phyloP scores from a whole-genome alignment of 768 basidiomycete species.

The Crassisporium funariophilum region DNA sequence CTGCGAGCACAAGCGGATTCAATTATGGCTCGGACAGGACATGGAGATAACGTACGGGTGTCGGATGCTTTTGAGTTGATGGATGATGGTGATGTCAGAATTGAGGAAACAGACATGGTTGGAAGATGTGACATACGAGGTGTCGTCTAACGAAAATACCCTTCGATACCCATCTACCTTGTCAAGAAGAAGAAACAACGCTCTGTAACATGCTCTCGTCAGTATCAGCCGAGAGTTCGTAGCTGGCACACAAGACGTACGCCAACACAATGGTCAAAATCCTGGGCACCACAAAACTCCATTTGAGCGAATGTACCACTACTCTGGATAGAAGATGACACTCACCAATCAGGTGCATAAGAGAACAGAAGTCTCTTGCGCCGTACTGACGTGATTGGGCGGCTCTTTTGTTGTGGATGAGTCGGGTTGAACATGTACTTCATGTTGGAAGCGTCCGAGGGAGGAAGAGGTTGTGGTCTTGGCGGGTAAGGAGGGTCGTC shows the following conservation, averaged over 20 bases:
- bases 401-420: conserved; percentile 12
- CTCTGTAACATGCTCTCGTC: conserved; percentile 38
- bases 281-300: conserved; percentile 45
- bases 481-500: no score
- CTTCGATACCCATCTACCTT: conserved; percentile 72
- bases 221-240: background rate
- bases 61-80: conserved; percentile 38
- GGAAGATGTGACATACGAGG: conserved; percentile 53
- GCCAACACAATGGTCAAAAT: conserved; percentile 63
- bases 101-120: no score
- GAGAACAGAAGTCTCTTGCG: conserved; percentile 53
- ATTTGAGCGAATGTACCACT: background rate
- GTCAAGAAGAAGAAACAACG: conserved; percentile 62
- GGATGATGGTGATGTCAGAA: conserved; percentile 19
- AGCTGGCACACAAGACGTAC: conserved; percentile 42
- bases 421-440: conserved; percentile 21
- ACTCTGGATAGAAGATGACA: conserved; percentile 10
- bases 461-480: no score
- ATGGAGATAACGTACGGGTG: conserved; percentile 37
- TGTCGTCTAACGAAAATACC: conserved; percentile 77
- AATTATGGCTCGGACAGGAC: background rate
- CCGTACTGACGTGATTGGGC: conserved; percentile 31
- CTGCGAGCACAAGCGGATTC: conserved; percentile 36
- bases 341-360: conserved; percentile 80
- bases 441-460: no score